Base-by-base conservation (phyloP, 2,329 filamentous ascomycete species). In the Colletotrichum liaoningense region DNA sequence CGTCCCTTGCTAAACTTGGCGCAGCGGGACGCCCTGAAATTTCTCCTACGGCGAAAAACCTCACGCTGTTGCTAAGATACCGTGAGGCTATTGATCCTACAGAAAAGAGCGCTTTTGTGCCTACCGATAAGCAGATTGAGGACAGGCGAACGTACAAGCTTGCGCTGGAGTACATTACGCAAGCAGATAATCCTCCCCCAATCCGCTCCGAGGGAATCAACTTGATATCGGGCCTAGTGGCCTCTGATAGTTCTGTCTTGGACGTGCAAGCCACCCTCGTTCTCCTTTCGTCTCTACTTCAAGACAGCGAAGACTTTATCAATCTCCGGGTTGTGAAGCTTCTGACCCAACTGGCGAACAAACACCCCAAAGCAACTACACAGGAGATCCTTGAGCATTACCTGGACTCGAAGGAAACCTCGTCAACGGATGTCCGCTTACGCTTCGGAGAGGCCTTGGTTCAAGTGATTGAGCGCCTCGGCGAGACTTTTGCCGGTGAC, bases 221-320 rank as follows among this genome's bases (percentile, higher is more conserved):
- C 62, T 83, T 93, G 1, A 80, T 93, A 12, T 89, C 89, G 0
- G 81, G 80, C 3, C 84, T 95, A 9, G 88, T 95, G 52, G 76
- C 85, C 28, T 80, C 87, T 0, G 83, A 85, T 52, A 90, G 90
- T 55, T 81, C 91, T 0, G 84, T 92, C 11, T 80, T 95, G 19
- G 92, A 95, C 77, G 87, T 94, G n/a, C 90, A 90, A 0, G 88
- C 91, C 1, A 85, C 91, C 3, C 84, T 93, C 0, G 88, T 92
- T 6, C 85, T 94, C 1, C 84, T 94, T 66, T 90, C 91, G 1
- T 90, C 88, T 11, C 85, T 94, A 0, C 83, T 94, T 1, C 87
- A 88, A 73, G 92, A 93, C 62, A 84, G 87, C 6, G 93, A 95
- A 69, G 92, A 93, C 69, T 95, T 92, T 78, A 91, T 94, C 73